Conservation (phyloP, 2,329 filamentous ascomycete species). For the Colletotrichum truncatum region DNA sequence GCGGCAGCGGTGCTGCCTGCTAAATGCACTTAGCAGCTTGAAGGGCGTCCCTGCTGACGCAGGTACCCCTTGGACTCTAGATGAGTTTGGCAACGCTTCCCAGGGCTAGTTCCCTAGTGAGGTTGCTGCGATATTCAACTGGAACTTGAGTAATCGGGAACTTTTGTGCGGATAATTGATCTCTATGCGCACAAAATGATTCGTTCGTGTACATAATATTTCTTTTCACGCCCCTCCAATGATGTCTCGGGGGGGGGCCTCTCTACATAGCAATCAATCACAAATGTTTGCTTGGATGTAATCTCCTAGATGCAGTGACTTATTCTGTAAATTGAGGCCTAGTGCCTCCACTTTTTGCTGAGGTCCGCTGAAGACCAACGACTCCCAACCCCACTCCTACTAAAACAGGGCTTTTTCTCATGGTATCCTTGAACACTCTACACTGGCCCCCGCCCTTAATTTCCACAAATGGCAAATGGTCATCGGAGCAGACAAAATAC, state of each 20-base stretch:
- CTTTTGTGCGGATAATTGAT: background rate
- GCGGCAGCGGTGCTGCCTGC: conserved; percentile 26
- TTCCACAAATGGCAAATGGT: background rate
- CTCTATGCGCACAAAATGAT: background rate
- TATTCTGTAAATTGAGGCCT: background rate
- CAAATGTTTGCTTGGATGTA: conserved; percentile 3
- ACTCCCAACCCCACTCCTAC: background rate
- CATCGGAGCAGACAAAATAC: background rate
- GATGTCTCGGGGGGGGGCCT: background rate
- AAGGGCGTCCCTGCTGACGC: background rate
- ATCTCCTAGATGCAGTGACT: background rate
- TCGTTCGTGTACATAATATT: conserved; percentile 22
- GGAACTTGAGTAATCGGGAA: background rate
- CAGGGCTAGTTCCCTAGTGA: background rate
- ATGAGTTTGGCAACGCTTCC: background rate
- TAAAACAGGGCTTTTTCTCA: background rate
- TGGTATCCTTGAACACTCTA: background rate
- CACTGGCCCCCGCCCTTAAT: background rate
- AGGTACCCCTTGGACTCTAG: background rate
- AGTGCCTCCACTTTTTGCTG: background rate
- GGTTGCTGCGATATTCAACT: background rate
- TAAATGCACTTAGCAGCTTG: background rate
- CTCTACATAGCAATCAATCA: conserved; percentile 4
- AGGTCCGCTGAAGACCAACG: background rate
- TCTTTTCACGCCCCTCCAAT: background rate